These are phyloP conservation scores for Hygrocybe coccinea DNA, from an alignment of 768 basidiomycete species.

Conservation along the genomic window DNA sequence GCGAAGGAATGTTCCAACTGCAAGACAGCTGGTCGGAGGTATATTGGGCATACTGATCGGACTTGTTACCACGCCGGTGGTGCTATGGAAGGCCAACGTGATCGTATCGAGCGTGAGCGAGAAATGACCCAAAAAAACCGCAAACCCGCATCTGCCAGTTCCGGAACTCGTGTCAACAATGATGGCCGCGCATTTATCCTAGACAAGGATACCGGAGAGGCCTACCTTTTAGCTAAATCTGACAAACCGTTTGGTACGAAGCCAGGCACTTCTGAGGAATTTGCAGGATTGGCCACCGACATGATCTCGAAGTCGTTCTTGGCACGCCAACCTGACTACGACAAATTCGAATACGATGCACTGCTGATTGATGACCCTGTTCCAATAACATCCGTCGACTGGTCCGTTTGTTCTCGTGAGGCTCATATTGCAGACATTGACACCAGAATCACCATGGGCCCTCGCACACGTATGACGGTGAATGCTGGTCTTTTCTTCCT, in stretches of 20 bases:
- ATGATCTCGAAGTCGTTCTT: background rate
- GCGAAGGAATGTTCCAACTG: too few relatives aligned
- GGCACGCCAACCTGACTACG: background rate
- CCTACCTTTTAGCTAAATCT: background rate
- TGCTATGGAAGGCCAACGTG: slow-evolving; percentile 7
- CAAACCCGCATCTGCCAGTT: background rate
- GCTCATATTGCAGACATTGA: background rate
- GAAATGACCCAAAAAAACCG: background rate
- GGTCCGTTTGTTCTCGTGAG: background rate
- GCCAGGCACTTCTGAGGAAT: background rate
- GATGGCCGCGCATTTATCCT: slow-evolving; percentile 1
- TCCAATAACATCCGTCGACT: background rate
- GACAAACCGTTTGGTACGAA: background rate
- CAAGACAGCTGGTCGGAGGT: too few relatives aligned
- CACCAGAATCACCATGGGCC: background rate
- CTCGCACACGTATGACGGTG: background rate
- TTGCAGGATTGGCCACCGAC: background rate
- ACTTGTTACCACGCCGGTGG: slow-evolving; percentile 5
- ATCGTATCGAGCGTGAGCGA: background rate
- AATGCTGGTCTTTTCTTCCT: slow-evolving; percentile 4
- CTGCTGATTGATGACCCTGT: background rate
- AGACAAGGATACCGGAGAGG: background rate
- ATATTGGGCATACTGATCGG: background rate
- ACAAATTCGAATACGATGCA: background rate
- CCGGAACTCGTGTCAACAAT: background rate